Conservation (phyloP, 2,329 filamentous ascomycete genomes). For the Fusarium sp. region DNA sequence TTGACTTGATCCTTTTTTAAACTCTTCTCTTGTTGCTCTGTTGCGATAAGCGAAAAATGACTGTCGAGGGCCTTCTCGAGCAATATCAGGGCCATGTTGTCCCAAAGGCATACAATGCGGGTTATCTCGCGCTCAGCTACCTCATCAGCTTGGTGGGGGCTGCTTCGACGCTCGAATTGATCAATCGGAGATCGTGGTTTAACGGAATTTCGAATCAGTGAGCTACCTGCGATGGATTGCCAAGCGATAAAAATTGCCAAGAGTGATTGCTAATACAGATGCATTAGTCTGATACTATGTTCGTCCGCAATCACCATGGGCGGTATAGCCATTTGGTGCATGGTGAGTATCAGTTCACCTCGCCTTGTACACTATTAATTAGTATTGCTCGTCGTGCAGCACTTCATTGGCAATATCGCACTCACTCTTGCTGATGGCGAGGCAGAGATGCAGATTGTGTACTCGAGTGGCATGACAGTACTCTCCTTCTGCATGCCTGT, state of each 20-base stretch:
- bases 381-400: neutral
- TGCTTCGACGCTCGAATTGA: constrained; percentile 17
- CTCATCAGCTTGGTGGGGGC: constrained; percentile 17
- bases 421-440: neutral
- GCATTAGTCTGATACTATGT: neutral
- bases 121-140: constrained; percentile 12
- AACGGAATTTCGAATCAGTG: constrained; percentile 21
- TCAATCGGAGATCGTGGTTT: constrained; percentile 20
- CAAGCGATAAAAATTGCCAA: neutral
- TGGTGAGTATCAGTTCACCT: neutral
- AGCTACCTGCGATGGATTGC: neutral
- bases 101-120: constrained; percentile 17
- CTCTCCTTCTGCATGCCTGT: constrained; percentile 52
- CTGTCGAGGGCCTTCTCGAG: constrained; percentile 8
- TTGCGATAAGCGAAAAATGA: constrained; percentile 1
- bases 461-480: constrained; percentile 2
- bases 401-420: constrained; percentile 17
- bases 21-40: neutral
- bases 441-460: constrained; percentile 3
- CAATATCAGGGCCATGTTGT: constrained; percentile 10
- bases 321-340: constrained; percentile 20
- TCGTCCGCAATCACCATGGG: constrained; percentile 17
- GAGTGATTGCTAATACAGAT: neutral
- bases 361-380: neutral
- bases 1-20: neutral